A percentile compares a stretch with the other conserved stretches of the same genome.
Conservation (phyloP, 495 filamentous ascomycete species). For the Tuber indicum region DNA sequence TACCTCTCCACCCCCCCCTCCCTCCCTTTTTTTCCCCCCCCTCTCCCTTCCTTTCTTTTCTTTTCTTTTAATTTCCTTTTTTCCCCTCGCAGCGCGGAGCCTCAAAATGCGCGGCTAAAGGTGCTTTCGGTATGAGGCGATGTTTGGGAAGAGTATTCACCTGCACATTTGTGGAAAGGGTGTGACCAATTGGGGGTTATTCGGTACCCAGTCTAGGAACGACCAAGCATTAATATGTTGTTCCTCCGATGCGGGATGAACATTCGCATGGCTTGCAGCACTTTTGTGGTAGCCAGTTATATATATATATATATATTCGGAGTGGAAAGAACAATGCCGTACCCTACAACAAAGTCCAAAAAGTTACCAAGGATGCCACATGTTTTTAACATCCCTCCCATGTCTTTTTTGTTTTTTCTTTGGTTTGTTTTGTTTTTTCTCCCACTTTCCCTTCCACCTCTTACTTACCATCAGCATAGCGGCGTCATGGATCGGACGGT, state of each 20-base stretch:
- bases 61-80: conserved; percentile 3
- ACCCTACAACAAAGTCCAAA: background rate
- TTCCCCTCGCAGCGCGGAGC: conserved; percentile 20
- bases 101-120: conserved; percentile 33
- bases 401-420: background rate
- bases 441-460: background rate
- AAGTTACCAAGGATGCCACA: background rate
- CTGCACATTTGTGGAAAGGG: background rate
- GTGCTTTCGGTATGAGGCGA: conserved; percentile 14
- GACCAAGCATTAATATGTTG: background rate
- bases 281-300: background rate
- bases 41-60: conserved; percentile 5
- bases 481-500: conserved; percentile 2
- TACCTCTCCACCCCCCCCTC: conserved; percentile 5
- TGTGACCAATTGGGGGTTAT: background rate
- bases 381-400: background rate
- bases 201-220: background rate
- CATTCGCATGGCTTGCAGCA: background rate
- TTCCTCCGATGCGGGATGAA: background rate
- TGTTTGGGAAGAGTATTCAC: background rate
- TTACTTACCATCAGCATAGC: background rate
- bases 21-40: conserved; percentile 14
- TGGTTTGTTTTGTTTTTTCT: background rate
- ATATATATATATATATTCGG: background rate
- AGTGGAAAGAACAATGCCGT: background rate